Evolutionary conservation across 352 stramenopile species (phyloP).

Genomic region (Phytophthora capsici): DNA sequence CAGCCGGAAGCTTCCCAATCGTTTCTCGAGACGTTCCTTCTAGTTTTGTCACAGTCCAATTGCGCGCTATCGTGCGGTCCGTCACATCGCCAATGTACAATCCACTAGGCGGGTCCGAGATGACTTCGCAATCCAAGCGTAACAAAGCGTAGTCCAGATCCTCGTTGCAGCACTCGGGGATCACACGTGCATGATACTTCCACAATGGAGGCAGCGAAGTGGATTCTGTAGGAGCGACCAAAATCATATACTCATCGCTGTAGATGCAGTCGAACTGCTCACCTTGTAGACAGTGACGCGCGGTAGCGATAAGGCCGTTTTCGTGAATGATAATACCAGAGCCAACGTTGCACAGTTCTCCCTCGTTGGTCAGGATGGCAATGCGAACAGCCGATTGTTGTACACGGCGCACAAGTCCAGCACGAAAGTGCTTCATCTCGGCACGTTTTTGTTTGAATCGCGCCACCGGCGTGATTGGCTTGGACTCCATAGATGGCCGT

Average conservation of each 20-base stretch:
- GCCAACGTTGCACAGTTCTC: conserved; percentile 85
- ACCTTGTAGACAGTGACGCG: conserved; percentile 79
- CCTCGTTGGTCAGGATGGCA: conserved; percentile 85
- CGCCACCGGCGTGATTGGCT: conserved; percentile 74
- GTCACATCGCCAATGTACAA: conserved; percentile 90
- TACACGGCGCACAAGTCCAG: conserved; percentile 83
- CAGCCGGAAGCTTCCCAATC: conserved; percentile 76
- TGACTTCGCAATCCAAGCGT: conserved; percentile 84
- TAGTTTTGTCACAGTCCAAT: conserved; percentile 85
- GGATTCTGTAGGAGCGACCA: conserved; percentile 83
- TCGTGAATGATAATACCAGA: conserved; percentile 90
- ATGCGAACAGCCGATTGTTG: conserved; percentile 88
- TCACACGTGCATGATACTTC: conserved; percentile 85
- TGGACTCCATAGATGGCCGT: conserved; percentile 65
- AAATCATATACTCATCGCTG: conserved; percentile 89
- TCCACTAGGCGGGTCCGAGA: conserved; percentile 86
- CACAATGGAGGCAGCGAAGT: conserved; percentile 79
- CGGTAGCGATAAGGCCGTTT: conserved; percentile 77
- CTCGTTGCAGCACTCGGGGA: conserved; percentile 86
- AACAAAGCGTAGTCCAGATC: conserved; percentile 86
- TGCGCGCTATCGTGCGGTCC: conserved; percentile 84
- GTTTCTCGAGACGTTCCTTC: conserved; percentile 73
- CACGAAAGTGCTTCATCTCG: conserved; percentile 88
- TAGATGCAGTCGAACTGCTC: conserved; percentile 91
- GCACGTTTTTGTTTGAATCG: conserved; percentile 81